A percentile compares a stretch with the other conserved stretches of the same genome.
phyloP scores from a whole-genome alignment of 768 basidiomycete species.

The Plicaturopsis crispa region DNA sequence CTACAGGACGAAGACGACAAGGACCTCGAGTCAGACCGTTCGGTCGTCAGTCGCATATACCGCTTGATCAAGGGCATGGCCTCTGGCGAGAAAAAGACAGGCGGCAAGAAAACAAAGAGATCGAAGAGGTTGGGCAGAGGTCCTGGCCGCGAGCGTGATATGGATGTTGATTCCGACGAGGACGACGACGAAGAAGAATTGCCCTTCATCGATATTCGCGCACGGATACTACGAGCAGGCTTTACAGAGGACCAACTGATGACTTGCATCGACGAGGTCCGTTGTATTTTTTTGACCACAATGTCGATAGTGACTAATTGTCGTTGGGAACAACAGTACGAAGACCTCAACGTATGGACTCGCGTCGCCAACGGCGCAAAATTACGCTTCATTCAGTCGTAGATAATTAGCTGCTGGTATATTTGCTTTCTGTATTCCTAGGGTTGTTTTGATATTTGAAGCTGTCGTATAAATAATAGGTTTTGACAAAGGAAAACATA shows the following conservation, averaged over 20 bases:
- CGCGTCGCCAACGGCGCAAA: conserved; percentile 81
- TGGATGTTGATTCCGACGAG: conserved; percentile 62
- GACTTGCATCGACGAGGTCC: conserved; percentile 75
- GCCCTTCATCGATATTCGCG: conserved; percentile 81
- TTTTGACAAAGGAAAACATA: neutral
- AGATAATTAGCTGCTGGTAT: neutral
- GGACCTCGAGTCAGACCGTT: conserved; percentile 66
- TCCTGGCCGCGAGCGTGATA: conserved; percentile 61
- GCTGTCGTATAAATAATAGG: conserved; percentile 1
- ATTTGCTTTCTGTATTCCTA: conserved; percentile 11
- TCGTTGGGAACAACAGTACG: conserved; percentile 65
- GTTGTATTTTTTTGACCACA: conserved; percentile 14
- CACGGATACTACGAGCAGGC: conserved; percentile 77
- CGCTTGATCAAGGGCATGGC: conserved; percentile 88
- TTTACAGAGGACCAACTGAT: conserved; percentile 90
- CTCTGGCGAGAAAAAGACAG: conserved; percentile 28
- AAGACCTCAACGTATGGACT: conserved; percentile 72
- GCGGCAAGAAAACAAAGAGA: conserved; percentile 31
- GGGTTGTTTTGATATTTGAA: conserved; percentile 8
- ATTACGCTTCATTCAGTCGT: conserved; percentile 50
- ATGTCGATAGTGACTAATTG: conserved; percentile 7
- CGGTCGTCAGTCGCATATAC: conserved; percentile 78
- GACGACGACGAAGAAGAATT: conserved; percentile 65
- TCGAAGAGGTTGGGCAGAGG: conserved; percentile 58
- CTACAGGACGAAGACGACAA: conserved; percentile 74